Percentiles rank a stretch among this genome's conserved stretches.
phyloP scores from a whole-genome alignment of 176 grass and related monocot genomes.

The Tillandsia fasciculata region DNA sequence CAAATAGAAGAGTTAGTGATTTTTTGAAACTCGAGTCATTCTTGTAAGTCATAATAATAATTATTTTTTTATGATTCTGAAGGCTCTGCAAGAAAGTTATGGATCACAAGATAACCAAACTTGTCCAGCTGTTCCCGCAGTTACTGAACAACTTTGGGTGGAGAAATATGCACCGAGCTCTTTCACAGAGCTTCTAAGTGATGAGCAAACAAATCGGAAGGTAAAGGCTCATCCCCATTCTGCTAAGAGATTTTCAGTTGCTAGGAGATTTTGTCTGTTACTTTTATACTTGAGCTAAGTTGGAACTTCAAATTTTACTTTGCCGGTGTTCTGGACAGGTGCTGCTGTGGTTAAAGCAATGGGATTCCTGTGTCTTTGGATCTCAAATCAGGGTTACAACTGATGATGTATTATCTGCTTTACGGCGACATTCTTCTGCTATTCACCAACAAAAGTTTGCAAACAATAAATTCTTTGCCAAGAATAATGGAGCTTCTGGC shows the following conservation, averaged over 20 bases:
- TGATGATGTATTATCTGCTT: conserved; percentile 71
- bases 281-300: not conserved
- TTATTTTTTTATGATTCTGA: conserved; percentile 11
- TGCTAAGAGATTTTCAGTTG: not conserved
- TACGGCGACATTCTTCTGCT: conserved; percentile 59
- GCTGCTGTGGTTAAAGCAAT: conserved; percentile 91
- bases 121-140: conserved; percentile 21
- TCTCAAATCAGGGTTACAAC: conserved; percentile 64
- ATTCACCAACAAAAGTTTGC: conserved; percentile 39
- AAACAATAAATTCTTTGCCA: conserved; percentile 49
- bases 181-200: conserved; percentile 86
- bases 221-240: conserved; percentile 30
- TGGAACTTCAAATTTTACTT: conserved; percentile 17
- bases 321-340: conserved; percentile 34
- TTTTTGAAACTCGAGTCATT: not conserved
- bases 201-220: conserved; percentile 90
- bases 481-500: conserved; percentile 32
- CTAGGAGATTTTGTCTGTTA: not conserved
- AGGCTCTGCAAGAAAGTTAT: conserved; percentile 71
- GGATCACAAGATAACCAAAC: conserved; percentile 24
- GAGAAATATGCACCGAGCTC: conserved; percentile 85
- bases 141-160: conserved; percentile 87
- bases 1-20: not conserved
- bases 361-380: conserved; percentile 93
- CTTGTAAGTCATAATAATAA: not conserved